Base-by-base conservation (phyloP, 2,329 filamentous ascomycete genomes). In the Aphanoascus verrucosus region DNA sequence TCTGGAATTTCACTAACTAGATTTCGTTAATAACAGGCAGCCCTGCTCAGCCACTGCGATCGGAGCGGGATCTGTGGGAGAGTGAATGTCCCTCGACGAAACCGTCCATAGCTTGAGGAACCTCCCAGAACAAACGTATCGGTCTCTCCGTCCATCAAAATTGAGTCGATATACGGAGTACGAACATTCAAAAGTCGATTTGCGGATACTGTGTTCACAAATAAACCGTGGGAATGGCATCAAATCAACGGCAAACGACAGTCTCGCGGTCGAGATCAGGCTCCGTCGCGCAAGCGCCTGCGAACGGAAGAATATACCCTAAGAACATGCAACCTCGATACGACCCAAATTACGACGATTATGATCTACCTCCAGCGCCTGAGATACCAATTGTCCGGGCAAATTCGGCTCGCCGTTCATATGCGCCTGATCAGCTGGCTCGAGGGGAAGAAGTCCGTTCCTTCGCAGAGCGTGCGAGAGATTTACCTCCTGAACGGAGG, bases 341-440 rank as follows among this genome's bases (percentile, higher is more conserved):
- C 6, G 49, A 37, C 17, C 1, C 17, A 14, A 31, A 50, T 42
- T 20, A 41, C 11, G 48, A 49, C 37, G 44, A 37, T n/a, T 49
- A 53, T 12, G 40, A 54, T 15, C 73, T 69, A 9, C 76, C 80
- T 15, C 71, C 74, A 48, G 80, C 78, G 34, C 80, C 83, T 58
- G 83, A 86, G 59, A 78, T 76, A 28, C 80, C 83, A 52, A 75
- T 74, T 61, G 76, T 72, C 31, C 80, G 80, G 38, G 80, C 83
- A 3, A 62, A 75, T 35, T 81, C 77, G 63, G 82, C 80, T 65
- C 76, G 71, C 56, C 71, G 75, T 34, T 74, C 77, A 7, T 70
- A 74, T 59, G 71, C 68, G 40, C 66, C 67, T 45, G 67, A 60
- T n/a, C 50, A 49, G 32, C 44, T 49, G 19, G 55, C 56, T 37